Evolutionary conservation across 768 basidiomycete genomes (phyloP), one percentile per base, ranked within the genome.

Genomic region (Leccinum olivaceopallidum): DNA sequence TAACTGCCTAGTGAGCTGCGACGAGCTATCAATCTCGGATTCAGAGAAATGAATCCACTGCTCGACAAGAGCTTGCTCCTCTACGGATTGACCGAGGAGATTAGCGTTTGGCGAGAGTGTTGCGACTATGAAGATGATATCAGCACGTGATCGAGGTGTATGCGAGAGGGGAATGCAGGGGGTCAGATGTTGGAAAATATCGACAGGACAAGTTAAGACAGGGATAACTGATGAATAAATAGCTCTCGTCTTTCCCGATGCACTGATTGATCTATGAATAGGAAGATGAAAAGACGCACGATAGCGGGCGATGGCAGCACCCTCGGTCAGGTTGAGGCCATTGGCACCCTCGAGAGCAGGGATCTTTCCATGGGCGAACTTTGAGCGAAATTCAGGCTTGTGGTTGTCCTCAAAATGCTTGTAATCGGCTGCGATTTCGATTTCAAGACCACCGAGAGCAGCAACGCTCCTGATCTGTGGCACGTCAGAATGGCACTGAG

Each of bases 1-100:
- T 62, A 90, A 69, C 60, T 63, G 69, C 42, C 69, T 69, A 65
- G 84, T 76, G 51, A 78, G n/a, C 51, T 63, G 61, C 54, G 78
- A 74, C 67, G 73, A 63, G 18, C 44, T 18, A 44, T 77, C 77
- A 62, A 93, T 78, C 72, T 94, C 91, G 36, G 76, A 69, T 70
- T 95, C 92, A 13, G 79, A 79, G 59, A 92, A 86, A 66, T 89
- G 86, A 56, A 81, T 70, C 94, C 94, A 99, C 74, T 96, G 92
- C 67, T 93, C 86, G 59, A 98, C 78, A 56, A 88, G 77, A 32
- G 94, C 95, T 30, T 82, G 77, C 28, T 92, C 89, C 71, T 92
- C 80, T 49, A 70, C 56, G 56, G 81, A 80, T 52, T 80, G 70
- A 54, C 94, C 92, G 34, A 95, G 80, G 50, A 99, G 86, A 51